Evolutionary conservation across 1,284 basidiomycete species (phyloP).

Genomic region (Leccinum olivaceoglutinosum): DNA sequence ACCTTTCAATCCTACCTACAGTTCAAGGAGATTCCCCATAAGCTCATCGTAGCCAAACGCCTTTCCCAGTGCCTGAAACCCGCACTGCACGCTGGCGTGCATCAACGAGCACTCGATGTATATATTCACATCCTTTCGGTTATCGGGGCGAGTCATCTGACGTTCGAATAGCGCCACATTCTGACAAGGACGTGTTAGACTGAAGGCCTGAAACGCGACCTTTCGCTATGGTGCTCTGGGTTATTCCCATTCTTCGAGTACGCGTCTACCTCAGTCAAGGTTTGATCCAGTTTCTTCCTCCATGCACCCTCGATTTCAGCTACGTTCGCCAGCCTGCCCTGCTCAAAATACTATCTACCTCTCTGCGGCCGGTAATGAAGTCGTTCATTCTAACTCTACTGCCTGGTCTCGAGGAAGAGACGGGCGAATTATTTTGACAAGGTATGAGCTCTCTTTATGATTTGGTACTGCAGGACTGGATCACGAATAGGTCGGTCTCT

Average conservation of each 20-base stretch:
- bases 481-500: slow-evolving; percentile 60
- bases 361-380: slow-evolving; percentile 92
- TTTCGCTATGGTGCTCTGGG: slow-evolving; percentile 69
- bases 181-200: slow-evolving; percentile 43
- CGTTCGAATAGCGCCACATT: background rate
- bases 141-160: slow-evolving; percentile 65
- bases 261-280: slow-evolving; percentile 92
- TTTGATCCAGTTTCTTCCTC: slow-evolving; percentile 27
- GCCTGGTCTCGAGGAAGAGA: slow-evolving; percentile 93
- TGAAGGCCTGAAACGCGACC: slow-evolving; percentile 84
- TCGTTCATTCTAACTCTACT: slow-evolving; percentile 90
- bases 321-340: slow-evolving; percentile 59
- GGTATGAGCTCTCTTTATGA: slow-evolving; percentile 37
- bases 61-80: slow-evolving; percentile 96
- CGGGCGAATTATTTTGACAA: slow-evolving; percentile 94
- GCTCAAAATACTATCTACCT: slow-evolving; percentile 84
- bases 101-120: slow-evolving; percentile 93
- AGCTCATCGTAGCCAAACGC: slow-evolving; percentile 91
- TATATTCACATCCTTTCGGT: slow-evolving; percentile 89
- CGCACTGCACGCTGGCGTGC: slow-evolving; percentile 92
- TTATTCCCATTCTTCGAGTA: slow-evolving; percentile 99
- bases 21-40: slow-evolving; percentile 94
- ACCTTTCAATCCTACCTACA: slow-evolving; percentile 88
- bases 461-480: slow-evolving; percentile 11
- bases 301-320: background rate